Percentiles rank a stretch among this genome's conserved stretches.
Evolutionary conservation across 1,139 yeast species (phyloP).

Genomic region (Kluyveromyces sp.): DNA sequence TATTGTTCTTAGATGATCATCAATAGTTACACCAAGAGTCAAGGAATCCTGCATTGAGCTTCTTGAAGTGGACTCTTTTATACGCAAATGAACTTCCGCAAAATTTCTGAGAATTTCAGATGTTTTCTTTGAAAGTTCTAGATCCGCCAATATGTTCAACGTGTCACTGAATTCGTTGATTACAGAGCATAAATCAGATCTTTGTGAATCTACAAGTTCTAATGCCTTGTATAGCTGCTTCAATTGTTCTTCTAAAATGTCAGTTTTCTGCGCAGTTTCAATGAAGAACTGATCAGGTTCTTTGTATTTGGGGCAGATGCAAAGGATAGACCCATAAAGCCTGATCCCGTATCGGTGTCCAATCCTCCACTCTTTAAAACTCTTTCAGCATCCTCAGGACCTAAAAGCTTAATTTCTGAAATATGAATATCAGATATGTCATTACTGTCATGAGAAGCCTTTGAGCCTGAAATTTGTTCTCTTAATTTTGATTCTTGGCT

Average conservation of each 20-base stretch:
- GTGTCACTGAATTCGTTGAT: constrained; percentile 56
- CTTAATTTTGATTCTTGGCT: constrained; percentile 55
- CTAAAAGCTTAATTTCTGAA: constrained; percentile 27
- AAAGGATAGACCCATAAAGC: constrained; percentile 29
- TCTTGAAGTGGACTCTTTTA: constrained; percentile 70
- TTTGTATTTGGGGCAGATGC: constrained; percentile 42
- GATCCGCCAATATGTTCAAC: constrained; percentile 51
- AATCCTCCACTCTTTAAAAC: constrained; percentile 28
- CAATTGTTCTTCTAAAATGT: constrained; percentile 65
- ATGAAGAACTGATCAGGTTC: constrained; percentile 78
- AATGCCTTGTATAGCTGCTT: constrained; percentile 62
- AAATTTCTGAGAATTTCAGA: constrained; percentile 56
- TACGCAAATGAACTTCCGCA: constrained; percentile 61
- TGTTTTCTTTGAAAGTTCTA: constrained; percentile 68
- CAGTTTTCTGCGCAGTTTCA: constrained; percentile 62
- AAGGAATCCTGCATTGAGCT: constrained; percentile 79
- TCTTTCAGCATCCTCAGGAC: constrained; percentile 26
- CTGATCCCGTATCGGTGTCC: constrained; percentile 23
- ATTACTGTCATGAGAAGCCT: constrained; percentile 40
- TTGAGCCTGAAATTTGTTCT: constrained; percentile 49
- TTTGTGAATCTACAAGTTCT: constrained; percentile 66
- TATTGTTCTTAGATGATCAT: constrained; percentile 75
- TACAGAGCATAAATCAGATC: constrained; percentile 62
- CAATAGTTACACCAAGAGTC: constrained; percentile 79
- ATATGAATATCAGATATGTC: constrained; percentile 36